Base-by-base conservation (phyloP, 148 eudicot genomes). In the Nepenthes mirabilis region DNA sequence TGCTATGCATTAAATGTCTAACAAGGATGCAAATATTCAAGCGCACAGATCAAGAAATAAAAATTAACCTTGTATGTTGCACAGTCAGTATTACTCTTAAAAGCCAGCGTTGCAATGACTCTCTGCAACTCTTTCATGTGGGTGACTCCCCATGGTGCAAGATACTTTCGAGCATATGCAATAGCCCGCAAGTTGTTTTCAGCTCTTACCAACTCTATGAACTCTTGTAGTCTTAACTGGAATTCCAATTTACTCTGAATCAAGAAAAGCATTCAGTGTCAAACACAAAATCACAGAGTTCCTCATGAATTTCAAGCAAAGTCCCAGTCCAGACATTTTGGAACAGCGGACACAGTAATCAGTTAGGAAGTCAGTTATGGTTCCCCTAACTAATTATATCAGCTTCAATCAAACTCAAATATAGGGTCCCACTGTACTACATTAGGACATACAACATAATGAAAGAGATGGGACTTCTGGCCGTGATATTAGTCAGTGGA, bases 211-310 rank as follows among this genome's bases (percentile, higher is more conserved):
- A 94, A 70, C 73, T 94, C 99, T 73, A 94, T 77, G 71, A 94
- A 94, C 69, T 89, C 99, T 74, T 94, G 99, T 66, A 94, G 85
- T 78, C 99, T 84, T 61, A 94, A 71, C 79, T 86, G 97, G 79
- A 94, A 94, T 75, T 94, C 99, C 23, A 94, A 75, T 70, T 89
- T 89, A 72, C 97, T 94, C 99, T 94, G 86, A 54, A 56, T 70
- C 37, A 64, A 64, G 58, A 13, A 65, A 60, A 43, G 57, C 37
- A 12, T 57, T 11, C 35, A 8, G 45, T 34, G 10, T 11, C 9
- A 60, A 35, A 2, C 64, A 35, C 13, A 55, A 34, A 7, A 6
- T 11, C 52, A 49, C 52, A 6, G 11, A 49, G 52, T 49, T 49
- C 12, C 8, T 8, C 45, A 40, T 40, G 7, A 55, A 14, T 2